Base-by-base conservation (phyloP, 805 yeast genomes). In the Candida patagonica region DNA sequence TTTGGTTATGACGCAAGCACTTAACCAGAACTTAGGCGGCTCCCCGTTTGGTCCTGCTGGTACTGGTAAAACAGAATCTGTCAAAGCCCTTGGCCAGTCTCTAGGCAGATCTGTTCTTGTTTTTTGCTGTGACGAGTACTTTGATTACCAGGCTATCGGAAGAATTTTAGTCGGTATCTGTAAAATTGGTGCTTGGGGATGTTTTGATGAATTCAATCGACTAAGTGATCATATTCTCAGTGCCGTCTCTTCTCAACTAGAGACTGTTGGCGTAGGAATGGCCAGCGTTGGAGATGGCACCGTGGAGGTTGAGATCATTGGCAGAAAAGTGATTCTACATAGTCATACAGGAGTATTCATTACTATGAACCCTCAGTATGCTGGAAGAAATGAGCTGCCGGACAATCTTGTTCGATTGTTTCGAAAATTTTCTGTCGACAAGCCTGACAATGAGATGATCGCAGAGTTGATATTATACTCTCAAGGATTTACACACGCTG, bases 21-120 rank as follows among this genome's bases (percentile, higher is more conserved):
- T 87, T 13, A 70, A 74, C 25, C 85, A 78, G 49, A 71, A 70
- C 26, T 63, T 76, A 6, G 97, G 97, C n/a, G 94, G 95, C 0
- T 80, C 94, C 1, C 80, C 94, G 1, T 77, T 81, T 58, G 97
- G 97, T 0, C 96, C 97, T 1, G 96, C 97, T 2, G 97, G 97
- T 30, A 89, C 97, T 0, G 97, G 97, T 48, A 89, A 89, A 55
- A 89, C 97, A 0, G 97, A 89, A 55, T 71, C 94, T 0, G 70
- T 89, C 20, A 89, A 89, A 55, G 83, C 94, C 0, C 63, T 88
- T 23, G 96, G 92, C 1, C 76, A 76, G 30, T 75, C 74, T 27
- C 61, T 89, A 6, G 97, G 97, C 6, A 70, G 76, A 42, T 73
- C 76, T 73, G 95, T 86, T 0, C 57, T 82, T 8, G 95, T 89